Conservation (phyloP, 768 basidiomycete genomes). For the Tubosaeta brunneosetosa region DNA sequence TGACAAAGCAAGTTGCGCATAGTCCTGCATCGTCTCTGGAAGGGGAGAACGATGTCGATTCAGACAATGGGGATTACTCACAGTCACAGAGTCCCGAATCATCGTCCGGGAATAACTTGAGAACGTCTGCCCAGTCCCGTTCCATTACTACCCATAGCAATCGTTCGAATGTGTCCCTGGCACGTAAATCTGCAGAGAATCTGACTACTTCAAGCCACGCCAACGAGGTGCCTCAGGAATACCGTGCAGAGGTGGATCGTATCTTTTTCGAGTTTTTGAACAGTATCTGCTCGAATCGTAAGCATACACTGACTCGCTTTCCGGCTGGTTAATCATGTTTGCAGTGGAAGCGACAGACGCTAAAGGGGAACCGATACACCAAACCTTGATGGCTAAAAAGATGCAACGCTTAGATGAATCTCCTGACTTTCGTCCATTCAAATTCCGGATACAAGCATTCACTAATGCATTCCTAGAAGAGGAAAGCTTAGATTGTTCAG, state of each 20-base stretch:
- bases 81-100: constrained; percentile 31
- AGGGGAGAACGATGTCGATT: constrained; percentile 47
- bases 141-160: constrained; percentile 10
- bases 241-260: constrained; percentile 76
- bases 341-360: constrained; percentile 88
- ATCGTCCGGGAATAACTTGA: constrained; percentile 21
- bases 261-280: constrained; percentile 91
- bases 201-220: constrained; percentile 31
- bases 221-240: constrained; percentile 76
- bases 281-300: constrained; percentile 84
- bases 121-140: constrained; percentile 24
- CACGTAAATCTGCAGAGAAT: constrained; percentile 26
- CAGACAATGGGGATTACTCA: constrained; percentile 35
- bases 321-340: constrained; percentile 17
- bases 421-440: constrained; percentile 96
- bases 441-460: constrained; percentile 98
- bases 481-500: constrained; percentile 38
- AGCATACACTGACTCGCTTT: constrained; percentile 30
- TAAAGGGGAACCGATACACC: constrained; percentile 96
- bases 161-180: constrained; percentile 11
- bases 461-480: constrained; percentile 94
- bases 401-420: constrained; percentile 98
- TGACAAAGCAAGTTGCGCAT: constrained; percentile 11
- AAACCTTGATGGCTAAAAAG: constrained; percentile 97
- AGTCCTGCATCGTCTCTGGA: constrained; percentile 41